Percentiles rank a stretch among this genome's conserved stretches.
Evolutionary conservation across 768 basidiomycete species (phyloP).

Genomic region (Holtermanniella nyarrowii): DNA sequence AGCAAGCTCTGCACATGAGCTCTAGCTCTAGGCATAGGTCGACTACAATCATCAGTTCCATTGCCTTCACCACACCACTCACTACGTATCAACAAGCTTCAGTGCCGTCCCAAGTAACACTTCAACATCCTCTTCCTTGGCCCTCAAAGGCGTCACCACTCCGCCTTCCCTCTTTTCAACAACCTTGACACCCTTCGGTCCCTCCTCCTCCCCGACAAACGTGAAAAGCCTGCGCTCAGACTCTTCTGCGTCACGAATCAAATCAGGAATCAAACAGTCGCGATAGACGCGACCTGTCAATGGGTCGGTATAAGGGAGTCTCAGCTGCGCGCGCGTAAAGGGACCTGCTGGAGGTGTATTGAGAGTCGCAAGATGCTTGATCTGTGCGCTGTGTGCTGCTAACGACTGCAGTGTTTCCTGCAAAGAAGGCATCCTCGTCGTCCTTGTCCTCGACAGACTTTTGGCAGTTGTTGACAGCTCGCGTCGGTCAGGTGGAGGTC

Average conservation of each 20-base stretch:
- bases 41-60: slow-evolving; percentile 11
- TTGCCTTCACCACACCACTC: slow-evolving; percentile 9
- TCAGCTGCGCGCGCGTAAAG: slow-evolving; percentile 23
- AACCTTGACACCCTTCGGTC: slow-evolving; percentile 11
- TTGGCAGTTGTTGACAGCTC: too few relatives aligned
- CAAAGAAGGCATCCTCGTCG: slow-evolving; percentile 34
- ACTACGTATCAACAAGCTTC: slow-evolving; percentile 39
- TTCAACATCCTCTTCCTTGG: slow-evolving; percentile 20
- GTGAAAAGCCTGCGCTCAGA: slow-evolving; percentile 32
- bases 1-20: slow-evolving; percentile 30
- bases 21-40: slow-evolving; percentile 37
- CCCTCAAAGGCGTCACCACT: slow-evolving; percentile 26
- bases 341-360: slow-evolving; percentile 20
- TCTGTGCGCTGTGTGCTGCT: slow-evolving; percentile 15
- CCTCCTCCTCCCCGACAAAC: slow-evolving; percentile 28
- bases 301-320: slow-evolving; percentile 4
- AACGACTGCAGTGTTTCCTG: slow-evolving; percentile 18
- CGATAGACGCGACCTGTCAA: neutral
- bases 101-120: slow-evolving; percentile 27
- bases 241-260: slow-evolving; percentile 35
- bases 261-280: slow-evolving; percentile 7
- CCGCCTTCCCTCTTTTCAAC: slow-evolving; percentile 35
- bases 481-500: too few relatives aligned
- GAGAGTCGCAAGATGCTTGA: slow-evolving; percentile 13
- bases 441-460: too few relatives aligned